Base-by-base conservation (phyloP, 495 filamentous ascomycete species). In the Xeromyces bisporus region DNA sequence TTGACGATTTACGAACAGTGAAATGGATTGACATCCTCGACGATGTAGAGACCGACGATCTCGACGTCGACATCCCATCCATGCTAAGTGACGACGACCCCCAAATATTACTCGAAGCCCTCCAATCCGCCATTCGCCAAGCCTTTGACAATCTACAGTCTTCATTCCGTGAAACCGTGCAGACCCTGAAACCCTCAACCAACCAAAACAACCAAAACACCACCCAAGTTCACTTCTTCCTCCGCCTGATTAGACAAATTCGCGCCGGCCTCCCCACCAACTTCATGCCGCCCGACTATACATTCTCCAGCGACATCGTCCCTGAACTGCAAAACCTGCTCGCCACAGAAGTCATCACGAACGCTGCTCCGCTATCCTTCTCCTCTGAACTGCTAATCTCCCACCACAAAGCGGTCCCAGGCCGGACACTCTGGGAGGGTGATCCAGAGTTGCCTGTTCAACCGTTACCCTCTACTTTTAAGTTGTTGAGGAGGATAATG, bases 21-120 rank as follows among this genome's bases (percentile, higher is more conserved):
- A 69, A 67, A 33, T 92, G 84, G 78, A 73, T 78, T 14, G 78
- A 86, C 34, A 69, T 83, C 18, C 53, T 82, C 9, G 76, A 89
- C 18, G 68, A 72, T 15, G 73, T 77, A 29, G 81, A 86, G 24
- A 75, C 85, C 26, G 69, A 77, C 21, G 70, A 76, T 1, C 64
- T 77, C 20, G 73, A 86, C 35, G 41, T 53, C 9, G 64, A 69
- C 14, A 56, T 75, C 21, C 66, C 77, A 17, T 57, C 59, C 2
- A 51, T 73, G 8, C 60, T 92, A 18, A 78, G 71, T 44, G 66
- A 71, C 18, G 69, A 86, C 16, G 89, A 96, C 44, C 76, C 82
- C 1, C 47, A 61, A 23, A 38, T 66, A 15, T 45, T 93, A 9
- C 67, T 71, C 24, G 58, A 75, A 15, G 61, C 68, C 18, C 64